These are phyloP conservation scores for Rubroboletus satanas DNA, from an alignment of 768 basidiomycete genomes.

Conservation along the genomic window DNA sequence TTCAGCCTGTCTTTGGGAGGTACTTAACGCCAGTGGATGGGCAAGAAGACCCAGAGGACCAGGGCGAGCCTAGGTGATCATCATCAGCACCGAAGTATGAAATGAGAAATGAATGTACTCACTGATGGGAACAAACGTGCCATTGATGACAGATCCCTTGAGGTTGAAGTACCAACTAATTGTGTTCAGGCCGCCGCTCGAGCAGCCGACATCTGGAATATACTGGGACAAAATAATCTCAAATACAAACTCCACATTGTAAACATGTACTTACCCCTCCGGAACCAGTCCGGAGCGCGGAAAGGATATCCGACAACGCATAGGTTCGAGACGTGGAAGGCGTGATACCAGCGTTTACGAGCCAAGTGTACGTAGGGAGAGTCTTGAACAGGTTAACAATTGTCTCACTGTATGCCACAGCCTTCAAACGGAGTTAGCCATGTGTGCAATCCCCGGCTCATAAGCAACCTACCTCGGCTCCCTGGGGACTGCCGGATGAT, in stretches of 20 bases:
- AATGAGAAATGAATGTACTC: conserved; percentile 13
- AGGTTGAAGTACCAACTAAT: conserved; percentile 66
- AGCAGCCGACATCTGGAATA: conserved; percentile 49
- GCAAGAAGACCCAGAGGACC: conserved; percentile 43
- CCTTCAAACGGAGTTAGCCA: conserved; percentile 35
- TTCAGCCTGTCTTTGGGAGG: conserved; percentile 43
- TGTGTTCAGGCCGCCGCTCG: conserved; percentile 33
- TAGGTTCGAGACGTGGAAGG: conserved; percentile 59
- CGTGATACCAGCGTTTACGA: conserved; percentile 66
- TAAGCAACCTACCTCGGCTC: conserved; percentile 51
- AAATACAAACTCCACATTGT: background rate
- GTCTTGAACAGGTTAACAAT: conserved; percentile 59
- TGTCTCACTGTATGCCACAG: conserved; percentile 60
- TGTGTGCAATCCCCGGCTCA: background rate
- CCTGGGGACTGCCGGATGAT: conserved; percentile 52
- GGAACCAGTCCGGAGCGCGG: conserved; percentile 52
- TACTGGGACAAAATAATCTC: conserved; percentile 30
- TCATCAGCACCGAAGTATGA: background rate
- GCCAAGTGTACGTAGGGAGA: conserved; percentile 73
- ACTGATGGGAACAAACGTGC: conserved; percentile 59
- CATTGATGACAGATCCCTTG: conserved; percentile 64
- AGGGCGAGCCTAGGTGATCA: conserved; percentile 43
- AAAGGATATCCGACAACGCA: conserved; percentile 48
- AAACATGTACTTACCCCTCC: conserved; percentile 37
- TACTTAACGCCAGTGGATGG: conserved; percentile 58